Base-by-base conservation (phyloP, 164 flowering plant genomes). In the Umbilicus rupestris region DNA sequence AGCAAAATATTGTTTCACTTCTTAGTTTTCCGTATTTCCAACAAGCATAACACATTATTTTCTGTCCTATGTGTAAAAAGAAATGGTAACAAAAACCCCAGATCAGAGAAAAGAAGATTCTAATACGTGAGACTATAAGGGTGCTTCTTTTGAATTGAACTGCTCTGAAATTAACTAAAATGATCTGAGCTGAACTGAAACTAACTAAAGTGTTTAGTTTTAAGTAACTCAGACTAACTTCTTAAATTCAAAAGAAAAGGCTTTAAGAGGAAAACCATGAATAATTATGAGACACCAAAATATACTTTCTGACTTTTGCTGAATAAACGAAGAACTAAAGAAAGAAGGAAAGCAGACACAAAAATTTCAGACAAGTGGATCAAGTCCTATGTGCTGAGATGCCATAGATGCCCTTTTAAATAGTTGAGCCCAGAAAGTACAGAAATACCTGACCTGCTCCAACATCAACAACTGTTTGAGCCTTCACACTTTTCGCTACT, bases 381-480 rank as follows among this genome's bases (percentile, higher is more conserved):
- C 33, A 26, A 14, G 60, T 28, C 55, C 24, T 28, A 30, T 41
- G 44, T 41, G 44, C 3, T 41, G 12, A 41, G 0, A 41, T 41
- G 44, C 6, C 12, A 7, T 41, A 28, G 7, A 33, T 26, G 19
- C 60, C 60, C 19, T 9, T 11, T 28, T 26, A 35, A 29, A 4
- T 14, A 9, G 30, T 50, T 46, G 31, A 30, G 42, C 66, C 31
- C 55, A 47, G 35, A 42, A 50, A 59, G 62, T 29, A 28, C 68
- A 30, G 19, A 22, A 59, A 31, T 39, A 88, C 98, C 90, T 93
- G 97, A 69, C 97, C 98, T 74, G 97, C 83, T 73, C 97, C 98
- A 77, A 93, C 94, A 80, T 93, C 98, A 59, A 93, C 70, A 39
- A 90, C 69, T n/a, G 83, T 77, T 39, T 73, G 71, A 73, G 88